Evolutionary conservation across 805 yeast genomes (phyloP).

Genomic region (Kregervanrija fluxuum): DNA sequence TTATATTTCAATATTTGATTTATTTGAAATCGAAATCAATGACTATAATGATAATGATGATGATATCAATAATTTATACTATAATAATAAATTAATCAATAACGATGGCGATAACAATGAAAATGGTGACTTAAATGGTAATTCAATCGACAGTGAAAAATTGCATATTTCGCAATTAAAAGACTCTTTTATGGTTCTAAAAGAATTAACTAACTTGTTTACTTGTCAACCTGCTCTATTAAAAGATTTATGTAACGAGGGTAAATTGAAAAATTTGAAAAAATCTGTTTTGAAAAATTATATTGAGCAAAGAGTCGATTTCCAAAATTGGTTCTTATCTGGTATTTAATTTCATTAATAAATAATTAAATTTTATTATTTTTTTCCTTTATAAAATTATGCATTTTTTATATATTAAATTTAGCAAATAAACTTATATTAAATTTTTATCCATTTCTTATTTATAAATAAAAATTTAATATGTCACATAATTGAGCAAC

Average conservation of each 20-base stretch:
- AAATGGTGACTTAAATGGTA: conserved; percentile 24
- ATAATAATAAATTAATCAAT: neutral
- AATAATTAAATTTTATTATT: neutral
- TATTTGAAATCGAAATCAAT: conserved; percentile 6
- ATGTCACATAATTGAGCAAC: conserved; percentile 2
- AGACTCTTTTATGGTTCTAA: conserved; percentile 36
- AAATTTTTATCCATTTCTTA: neutral
- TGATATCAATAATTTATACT: conserved; percentile 1
- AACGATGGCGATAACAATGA: conserved; percentile 8
- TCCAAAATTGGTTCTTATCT: conserved; percentile 38
- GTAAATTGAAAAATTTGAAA: conserved; percentile 62
- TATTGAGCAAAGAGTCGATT: conserved; percentile 64
- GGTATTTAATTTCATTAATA: conserved; percentile 15
- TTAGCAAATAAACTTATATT: neutral
- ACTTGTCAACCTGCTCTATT: conserved; percentile 78
- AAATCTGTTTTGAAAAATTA: conserved; percentile 57
- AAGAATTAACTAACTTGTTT: conserved; percentile 78
- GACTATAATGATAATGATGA: neutral
- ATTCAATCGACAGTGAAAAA: conserved; percentile 33
- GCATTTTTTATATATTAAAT: neutral
- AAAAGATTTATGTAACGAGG: conserved; percentile 73
- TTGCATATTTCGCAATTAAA: conserved; percentile 47
- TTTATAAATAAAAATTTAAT: neutral
- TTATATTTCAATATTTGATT: conserved; percentile 41
- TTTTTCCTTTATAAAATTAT: neutral